phyloP scores from a whole-genome alignment of 176 grass and related monocot species.

The Thinopyrum elongatum region DNA sequence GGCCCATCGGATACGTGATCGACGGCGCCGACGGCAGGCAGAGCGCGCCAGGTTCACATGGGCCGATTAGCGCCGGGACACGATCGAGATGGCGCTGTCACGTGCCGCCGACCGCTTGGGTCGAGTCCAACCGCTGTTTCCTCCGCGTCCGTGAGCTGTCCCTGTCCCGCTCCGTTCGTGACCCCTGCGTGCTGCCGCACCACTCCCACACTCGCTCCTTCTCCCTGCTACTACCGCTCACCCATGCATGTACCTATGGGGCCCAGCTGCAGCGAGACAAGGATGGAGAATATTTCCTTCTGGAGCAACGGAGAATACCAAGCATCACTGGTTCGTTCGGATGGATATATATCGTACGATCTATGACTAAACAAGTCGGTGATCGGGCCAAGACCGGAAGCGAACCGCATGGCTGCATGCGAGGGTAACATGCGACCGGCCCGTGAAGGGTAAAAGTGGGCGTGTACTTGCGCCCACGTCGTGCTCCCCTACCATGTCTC shows the following conservation, averaged over 20 bases:
- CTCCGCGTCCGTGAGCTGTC: constrained; percentile 7
- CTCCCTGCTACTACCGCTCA: too few relatives aligned
- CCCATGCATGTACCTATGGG: background rate
- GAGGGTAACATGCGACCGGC: constrained; percentile 26
- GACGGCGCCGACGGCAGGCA: background rate
- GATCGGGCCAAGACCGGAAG: background rate
- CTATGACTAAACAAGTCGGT: background rate
- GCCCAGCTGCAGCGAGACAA: background rate
- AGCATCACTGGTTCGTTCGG: too few relatives aligned
- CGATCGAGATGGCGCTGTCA: background rate
- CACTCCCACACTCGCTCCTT: background rate
- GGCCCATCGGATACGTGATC: background rate
- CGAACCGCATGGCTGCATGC: background rate
- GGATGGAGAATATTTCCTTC: background rate
- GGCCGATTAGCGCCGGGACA: background rate
- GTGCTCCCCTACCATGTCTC: background rate
- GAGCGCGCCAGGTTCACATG: background rate
- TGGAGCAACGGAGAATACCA: background rate
- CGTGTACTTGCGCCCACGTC: constrained; percentile 33
- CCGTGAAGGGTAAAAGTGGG: background rate
- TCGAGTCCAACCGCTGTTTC: too few relatives aligned
- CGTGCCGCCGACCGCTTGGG: background rate
- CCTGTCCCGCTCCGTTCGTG: background rate
- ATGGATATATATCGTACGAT: background rate
- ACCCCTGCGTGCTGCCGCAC: constrained; percentile 17